phyloP scores from a whole-genome alignment of 192 early-diverging fungal species.

The Paraglomus brasilianum region DNA sequence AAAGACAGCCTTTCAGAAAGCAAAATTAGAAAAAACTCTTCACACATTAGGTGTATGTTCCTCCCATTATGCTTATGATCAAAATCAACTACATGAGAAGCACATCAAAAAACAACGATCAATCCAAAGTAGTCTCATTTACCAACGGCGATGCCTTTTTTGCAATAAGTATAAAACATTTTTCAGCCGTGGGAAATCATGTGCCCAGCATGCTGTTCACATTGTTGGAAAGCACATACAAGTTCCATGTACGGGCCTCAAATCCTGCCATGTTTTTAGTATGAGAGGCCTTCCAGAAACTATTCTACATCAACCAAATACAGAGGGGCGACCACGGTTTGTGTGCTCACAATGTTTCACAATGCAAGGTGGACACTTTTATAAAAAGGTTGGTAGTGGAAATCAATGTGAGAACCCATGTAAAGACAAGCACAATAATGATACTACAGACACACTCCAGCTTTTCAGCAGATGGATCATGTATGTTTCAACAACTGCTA shows the following conservation, averaged over 20 bases:
- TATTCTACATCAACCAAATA: neutral
- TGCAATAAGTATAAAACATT: constrained; percentile 13
- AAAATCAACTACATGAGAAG: neutral
- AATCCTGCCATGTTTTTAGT: neutral
- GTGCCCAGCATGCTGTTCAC: neutral
- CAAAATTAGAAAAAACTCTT: neutral
- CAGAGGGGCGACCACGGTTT: neutral
- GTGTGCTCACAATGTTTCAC: constrained; percentile 9
- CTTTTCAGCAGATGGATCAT: neutral
- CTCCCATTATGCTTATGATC: neutral
- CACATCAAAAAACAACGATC: neutral
- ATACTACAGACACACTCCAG: constrained; percentile 4
- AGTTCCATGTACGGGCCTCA: constrained; percentile 6
- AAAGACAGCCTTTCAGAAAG: neutral
- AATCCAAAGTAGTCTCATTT: constrained; percentile 7
- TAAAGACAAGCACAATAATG: constrained; percentile 14
- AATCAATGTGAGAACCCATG: neutral
- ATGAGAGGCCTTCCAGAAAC: neutral
- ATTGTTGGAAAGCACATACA: neutral
- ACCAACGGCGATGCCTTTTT: neutral
- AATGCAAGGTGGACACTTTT: neutral
- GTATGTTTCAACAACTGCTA: neutral
- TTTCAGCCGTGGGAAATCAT: neutral
- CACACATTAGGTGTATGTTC: neutral
- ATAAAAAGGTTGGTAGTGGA: neutral